A percentile compares a stretch with the other conserved stretches of the same genome.
phyloP scores from a whole-genome alignment of 2,329 filamentous ascomycete genomes.

The Aspergillus pseudoterreus region DNA sequence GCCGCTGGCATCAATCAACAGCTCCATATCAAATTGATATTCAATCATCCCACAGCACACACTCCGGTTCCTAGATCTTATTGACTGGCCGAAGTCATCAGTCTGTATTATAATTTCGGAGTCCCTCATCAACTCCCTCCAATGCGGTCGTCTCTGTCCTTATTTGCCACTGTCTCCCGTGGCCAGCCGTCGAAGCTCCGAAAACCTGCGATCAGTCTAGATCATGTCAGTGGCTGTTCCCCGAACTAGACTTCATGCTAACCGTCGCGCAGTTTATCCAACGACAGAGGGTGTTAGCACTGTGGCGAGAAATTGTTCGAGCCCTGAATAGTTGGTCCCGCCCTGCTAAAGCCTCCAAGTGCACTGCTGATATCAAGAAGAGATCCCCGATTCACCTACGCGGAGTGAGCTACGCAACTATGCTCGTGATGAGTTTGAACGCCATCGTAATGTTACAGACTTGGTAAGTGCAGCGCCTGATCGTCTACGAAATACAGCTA shows the following conservation, averaged over 20 bases:
- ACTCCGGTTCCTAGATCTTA: too few species aligned
- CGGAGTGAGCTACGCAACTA: conserved; percentile 40
- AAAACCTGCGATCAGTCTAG: conserved; percentile 35
- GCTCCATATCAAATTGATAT: background rate
- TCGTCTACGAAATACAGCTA: background rate
- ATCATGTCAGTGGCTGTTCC: conserved; percentile 30
- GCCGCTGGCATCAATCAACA: background rate
- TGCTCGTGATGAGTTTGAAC: conserved; percentile 43
- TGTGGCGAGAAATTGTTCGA: conserved; percentile 43
- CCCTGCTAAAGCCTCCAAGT: background rate
- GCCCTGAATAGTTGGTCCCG: conserved; percentile 34
- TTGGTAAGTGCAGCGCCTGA: conserved; percentile 25
- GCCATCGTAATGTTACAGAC: conserved; percentile 42
- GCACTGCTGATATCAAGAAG: conserved; percentile 17
- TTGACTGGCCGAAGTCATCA: too few species aligned
- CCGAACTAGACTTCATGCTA: conserved; percentile 4
- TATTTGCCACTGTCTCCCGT: conserved; percentile 29
- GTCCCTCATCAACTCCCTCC: background rate
- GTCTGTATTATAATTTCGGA: too few species aligned
- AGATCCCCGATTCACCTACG: conserved; percentile 38
- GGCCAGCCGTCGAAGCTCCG: conserved; percentile 29
- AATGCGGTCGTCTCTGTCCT: conserved; percentile 28
- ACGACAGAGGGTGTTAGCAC: conserved; percentile 38
- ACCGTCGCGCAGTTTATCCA: conserved; percentile 36
- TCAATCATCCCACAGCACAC: too few species aligned